These are phyloP conservation scores for Massarina eburnea DNA, from an alignment of 2,329 filamentous ascomycete species.

Conservation along the genomic window DNA sequence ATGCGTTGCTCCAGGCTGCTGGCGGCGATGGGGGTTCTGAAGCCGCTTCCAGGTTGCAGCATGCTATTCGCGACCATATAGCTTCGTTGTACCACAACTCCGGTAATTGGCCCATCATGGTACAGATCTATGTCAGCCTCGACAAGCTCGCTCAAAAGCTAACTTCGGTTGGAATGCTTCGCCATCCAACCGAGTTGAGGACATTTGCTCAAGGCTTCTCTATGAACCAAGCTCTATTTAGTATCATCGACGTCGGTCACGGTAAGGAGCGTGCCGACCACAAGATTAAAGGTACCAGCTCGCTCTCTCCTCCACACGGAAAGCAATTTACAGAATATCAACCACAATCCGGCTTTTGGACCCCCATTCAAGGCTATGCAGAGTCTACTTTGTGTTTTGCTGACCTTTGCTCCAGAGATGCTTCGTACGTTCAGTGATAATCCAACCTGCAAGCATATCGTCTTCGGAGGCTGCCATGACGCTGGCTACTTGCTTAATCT, in stretches of 20 bases:
- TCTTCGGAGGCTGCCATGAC: constrained; percentile 53
- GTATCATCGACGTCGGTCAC: constrained; percentile 50
- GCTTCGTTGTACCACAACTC: constrained; percentile 44
- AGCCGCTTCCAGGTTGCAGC: constrained; percentile 47
- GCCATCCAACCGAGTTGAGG: constrained; percentile 42
- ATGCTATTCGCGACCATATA: constrained; percentile 47
- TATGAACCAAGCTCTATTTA: constrained; percentile 49
- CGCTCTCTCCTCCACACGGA: no score
- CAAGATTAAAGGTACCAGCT: constrained; percentile 49
- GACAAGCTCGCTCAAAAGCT: constrained; percentile 49
- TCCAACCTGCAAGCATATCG: constrained; percentile 50
- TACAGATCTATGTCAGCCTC: constrained; percentile 51
- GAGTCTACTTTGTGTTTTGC: not conserved
- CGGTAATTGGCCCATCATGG: constrained; percentile 48
- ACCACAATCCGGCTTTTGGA: no score
- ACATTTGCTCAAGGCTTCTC: constrained; percentile 49
- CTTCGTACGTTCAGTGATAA: constrained; percentile 50
- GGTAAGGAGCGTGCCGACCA: constrained; percentile 52
- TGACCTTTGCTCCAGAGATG: constrained; percentile 39
- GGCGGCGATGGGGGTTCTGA: constrained; percentile 49
- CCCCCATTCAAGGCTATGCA: no score
- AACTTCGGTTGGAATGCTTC: constrained; percentile 44
- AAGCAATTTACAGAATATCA: no score
- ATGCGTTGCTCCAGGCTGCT: constrained; percentile 45
- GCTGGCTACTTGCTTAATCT: constrained; percentile 50